Evolutionary conservation across 139 green algal species (phyloP).

Genomic region (Chara braunii): DNA sequence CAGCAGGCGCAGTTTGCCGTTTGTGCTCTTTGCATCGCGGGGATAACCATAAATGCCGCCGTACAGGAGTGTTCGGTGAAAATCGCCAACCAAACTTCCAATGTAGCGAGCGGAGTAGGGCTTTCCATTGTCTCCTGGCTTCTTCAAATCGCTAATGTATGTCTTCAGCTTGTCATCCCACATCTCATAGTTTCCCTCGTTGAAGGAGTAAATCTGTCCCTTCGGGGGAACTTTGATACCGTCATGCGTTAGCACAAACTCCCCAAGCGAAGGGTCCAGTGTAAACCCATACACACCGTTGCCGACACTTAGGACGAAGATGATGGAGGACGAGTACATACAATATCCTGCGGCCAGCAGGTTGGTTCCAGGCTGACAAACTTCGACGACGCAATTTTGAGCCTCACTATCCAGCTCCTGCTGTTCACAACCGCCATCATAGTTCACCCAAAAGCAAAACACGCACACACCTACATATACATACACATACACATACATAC

Average conservation of each 20-base stretch:
- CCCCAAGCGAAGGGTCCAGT: constrained; percentile 46
- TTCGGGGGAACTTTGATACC: constrained; percentile 62
- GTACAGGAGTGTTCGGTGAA: constrained; percentile 93
- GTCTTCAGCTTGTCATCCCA: constrained; percentile 62
- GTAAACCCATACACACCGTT: constrained; percentile 81
- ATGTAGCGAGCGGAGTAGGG: constrained; percentile 95
- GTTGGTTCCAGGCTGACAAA: constrained; percentile 82
- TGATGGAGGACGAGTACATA: constrained; percentile 83
- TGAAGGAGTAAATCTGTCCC: constrained; percentile 98
- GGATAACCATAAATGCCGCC: constrained; percentile 97
- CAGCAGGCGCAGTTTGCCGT: constrained; percentile 93
- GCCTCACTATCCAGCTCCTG: too few relatives aligned
- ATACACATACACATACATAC: too few relatives aligned
- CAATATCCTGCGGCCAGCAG: constrained; percentile 86
- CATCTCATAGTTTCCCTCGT: constrained; percentile 93
- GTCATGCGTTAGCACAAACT: constrained; percentile 54
- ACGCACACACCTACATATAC: too few relatives aligned
- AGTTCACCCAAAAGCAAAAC: too few relatives aligned
- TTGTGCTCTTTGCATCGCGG: constrained; percentile 81
- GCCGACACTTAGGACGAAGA: constrained; percentile 85
- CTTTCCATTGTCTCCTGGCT: constrained; percentile 54
- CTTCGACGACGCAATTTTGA: constrained; percentile 80
- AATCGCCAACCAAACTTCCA: constrained; percentile 88
- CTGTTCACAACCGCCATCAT: too few relatives aligned
- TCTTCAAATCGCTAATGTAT: constrained; percentile 30